phyloP scores from a whole-genome alignment of 139 green algal genomes.

The Chlamydomonas incerta region DNA sequence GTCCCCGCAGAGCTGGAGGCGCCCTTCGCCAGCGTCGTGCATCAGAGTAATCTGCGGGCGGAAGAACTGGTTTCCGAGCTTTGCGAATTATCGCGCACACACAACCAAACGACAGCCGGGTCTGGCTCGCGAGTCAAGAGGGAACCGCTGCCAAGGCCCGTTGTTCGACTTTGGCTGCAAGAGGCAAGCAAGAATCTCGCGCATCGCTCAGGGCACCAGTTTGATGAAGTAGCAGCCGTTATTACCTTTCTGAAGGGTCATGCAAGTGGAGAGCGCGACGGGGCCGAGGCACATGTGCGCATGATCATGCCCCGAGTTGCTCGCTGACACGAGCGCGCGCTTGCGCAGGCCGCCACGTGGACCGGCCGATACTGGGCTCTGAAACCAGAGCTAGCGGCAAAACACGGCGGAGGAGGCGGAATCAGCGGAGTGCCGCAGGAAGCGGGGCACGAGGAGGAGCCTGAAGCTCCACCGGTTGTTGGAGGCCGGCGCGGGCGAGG shows the following conservation, averaged over 20 bases:
- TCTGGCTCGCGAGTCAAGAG: constrained; percentile 14
- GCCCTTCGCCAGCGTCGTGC: constrained; percentile 51
- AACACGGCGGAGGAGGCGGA: neutral
- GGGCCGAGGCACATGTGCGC: no score
- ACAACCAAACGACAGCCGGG: neutral
- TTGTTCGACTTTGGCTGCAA: constrained; percentile 35
- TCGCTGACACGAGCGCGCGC: neutral
- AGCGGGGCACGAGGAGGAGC: constrained; percentile 20
- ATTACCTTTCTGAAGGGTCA: no score
- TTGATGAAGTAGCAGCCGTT: no score
- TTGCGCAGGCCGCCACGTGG: constrained; percentile 19
- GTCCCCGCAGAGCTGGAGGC: constrained; percentile 64
- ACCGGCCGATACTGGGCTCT: constrained; percentile 35
- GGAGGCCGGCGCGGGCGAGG: constrained; percentile 1
- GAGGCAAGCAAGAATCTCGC: neutral
- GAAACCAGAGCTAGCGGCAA: constrained; percentile 15
- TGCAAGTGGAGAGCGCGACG: no score
- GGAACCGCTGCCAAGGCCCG: neutral
- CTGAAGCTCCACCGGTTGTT: neutral
- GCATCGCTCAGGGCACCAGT: no score
- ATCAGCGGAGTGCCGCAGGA: neutral
- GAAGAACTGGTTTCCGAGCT: constrained; percentile 56
- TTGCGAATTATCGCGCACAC: neutral
- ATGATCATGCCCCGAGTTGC: no score
- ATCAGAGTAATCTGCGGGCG: constrained; percentile 57